A percentile compares a stretch with the other conserved stretches of the same genome.
Evolutionary conservation across 2,329 filamentous ascomycete genomes (phyloP).

Genomic region (Xylariaceae sp.): DNA sequence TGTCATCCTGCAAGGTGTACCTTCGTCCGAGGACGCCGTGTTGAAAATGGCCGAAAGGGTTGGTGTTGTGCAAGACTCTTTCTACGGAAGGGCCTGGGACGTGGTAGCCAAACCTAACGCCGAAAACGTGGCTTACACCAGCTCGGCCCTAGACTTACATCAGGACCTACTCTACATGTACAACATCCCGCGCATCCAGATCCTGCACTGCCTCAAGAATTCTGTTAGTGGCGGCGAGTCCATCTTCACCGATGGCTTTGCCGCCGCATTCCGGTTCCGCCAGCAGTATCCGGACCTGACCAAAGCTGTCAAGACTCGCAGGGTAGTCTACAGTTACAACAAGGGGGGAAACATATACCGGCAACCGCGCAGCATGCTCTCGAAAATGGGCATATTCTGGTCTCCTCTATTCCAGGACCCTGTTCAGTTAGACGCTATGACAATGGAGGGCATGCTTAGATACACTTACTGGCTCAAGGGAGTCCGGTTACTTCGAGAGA

Average conservation of each 20-base stretch:
- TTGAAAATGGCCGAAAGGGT: slow-evolving; percentile 66
- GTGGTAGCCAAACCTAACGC: slow-evolving; percentile 76
- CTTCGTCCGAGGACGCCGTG: slow-evolving; percentile 62
- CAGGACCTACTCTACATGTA: slow-evolving; percentile 89
- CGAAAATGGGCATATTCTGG: slow-evolving; percentile 53
- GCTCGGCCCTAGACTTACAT: slow-evolving; percentile 76
- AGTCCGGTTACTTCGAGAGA: slow-evolving; percentile 51
- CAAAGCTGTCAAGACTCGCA: slow-evolving; percentile 38
- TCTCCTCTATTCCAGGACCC: slow-evolving; percentile 74
- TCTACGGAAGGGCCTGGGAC: slow-evolving; percentile 90
- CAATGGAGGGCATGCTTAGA: not conserved
- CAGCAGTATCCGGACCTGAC: slow-evolving; percentile 24
- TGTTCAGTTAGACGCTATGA: slow-evolving; percentile 11
- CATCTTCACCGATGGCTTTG: slow-evolving; percentile 74
- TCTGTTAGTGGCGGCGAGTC: slow-evolving; percentile 76
- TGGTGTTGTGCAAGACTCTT: slow-evolving; percentile 75
- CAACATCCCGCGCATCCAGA: slow-evolving; percentile 74
- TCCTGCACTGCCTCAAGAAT: slow-evolving; percentile 86
- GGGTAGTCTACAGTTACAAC: slow-evolving; percentile 56
- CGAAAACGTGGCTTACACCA: slow-evolving; percentile 91
- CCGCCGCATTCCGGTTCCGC: slow-evolving; percentile 48
- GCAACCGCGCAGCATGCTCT: slow-evolving; percentile 52
- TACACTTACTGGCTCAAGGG: slow-evolving; percentile 44
- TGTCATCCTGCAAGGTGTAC: slow-evolving; percentile 71
- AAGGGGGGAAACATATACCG: slow-evolving; percentile 62